Evolutionary conservation across 495 filamentous ascomycete genomes (phyloP), one percentile per base, ranked within the genome.

Genomic region (Neurospora discreta): DNA sequence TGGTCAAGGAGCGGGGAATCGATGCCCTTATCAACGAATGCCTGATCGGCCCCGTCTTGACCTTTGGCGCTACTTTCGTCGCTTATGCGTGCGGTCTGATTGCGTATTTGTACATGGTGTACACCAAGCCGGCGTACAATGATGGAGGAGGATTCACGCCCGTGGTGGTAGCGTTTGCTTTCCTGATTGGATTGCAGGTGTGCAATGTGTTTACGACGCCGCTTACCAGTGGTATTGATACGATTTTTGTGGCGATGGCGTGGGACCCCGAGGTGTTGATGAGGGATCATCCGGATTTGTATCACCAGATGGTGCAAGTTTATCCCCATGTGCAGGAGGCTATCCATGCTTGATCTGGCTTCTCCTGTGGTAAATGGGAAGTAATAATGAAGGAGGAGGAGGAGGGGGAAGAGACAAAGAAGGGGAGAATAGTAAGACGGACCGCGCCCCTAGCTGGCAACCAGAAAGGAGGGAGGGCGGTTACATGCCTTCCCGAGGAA

Each of bases 1-100:
- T 97, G 90, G 92, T 97, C 85, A 93, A 92, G 75, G 89, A 96
- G 77, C 92, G 94, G 41, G 95, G 95, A 38, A 89, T 98, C 71
- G 93, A 97, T 76, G 93, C 92, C 9, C 86, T 97, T 7, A 86
- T 96, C 74, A 94, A 95, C 80, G 93, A 98, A 76, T 96, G 92
- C 77, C 87, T 98, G 36, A 91, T 97, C 74, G 92, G 93, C 0
- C 94, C 93, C 0, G 93, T 98, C 18, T 82, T 98, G n/a, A 92
- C 87, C 43, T 94, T 97, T 88, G 94, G 93, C 68, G 88, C 91
- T 3, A 88, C 89, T 0, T 95, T 95, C 73, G 90, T 97, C 43
- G 92, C 88, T 5, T 97, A 94, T 76, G 85, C 91, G 68, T 94
- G 91, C 76, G 90, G 92, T 6, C 78, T 97, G 70, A 84, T 97